A percentile compares a stretch with the other conserved stretches of the same genome.
Evolutionary conservation across 768 basidiomycete genomes (phyloP).

Genomic region (Calvatia gigantea): DNA sequence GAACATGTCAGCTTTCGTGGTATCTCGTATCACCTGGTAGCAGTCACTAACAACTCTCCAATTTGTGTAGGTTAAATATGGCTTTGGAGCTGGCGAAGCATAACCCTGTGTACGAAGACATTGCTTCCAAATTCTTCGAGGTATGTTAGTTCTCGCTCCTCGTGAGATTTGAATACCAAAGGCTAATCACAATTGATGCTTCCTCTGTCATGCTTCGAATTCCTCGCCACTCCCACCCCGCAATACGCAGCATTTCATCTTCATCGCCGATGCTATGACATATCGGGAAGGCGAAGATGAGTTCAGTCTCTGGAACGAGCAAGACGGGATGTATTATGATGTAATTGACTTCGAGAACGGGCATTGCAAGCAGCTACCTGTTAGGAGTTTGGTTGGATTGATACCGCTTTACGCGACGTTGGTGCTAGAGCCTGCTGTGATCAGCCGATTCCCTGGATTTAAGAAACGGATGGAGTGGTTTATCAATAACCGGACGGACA

Average conservation of each 20-base stretch:
- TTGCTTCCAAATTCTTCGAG: conserved; percentile 97
- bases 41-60: background rate
- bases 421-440: conserved; percentile 83
- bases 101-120: conserved; percentile 97
- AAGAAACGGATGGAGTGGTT: conserved; percentile 99
- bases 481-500: conserved; percentile 85
- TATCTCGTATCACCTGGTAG: background rate
- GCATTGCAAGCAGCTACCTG: conserved; percentile 84
- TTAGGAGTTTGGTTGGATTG: conserved; percentile 94
- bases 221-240: background rate
- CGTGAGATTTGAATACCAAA: conserved; percentile 59
- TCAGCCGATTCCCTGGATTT: conserved; percentile 95
- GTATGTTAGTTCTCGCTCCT: conserved; percentile 28
- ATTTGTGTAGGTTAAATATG: conserved; percentile 76
- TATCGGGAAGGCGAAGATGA: conserved; percentile 77
- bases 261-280: conserved; percentile 99
- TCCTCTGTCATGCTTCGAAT: background rate
- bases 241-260: conserved; percentile 81
- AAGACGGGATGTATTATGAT: conserved; percentile 99
- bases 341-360: conserved; percentile 86
- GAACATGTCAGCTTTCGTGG: conserved; percentile 66
- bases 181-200: conserved; percentile 82
- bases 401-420: conserved; percentile 96
- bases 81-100: conserved; percentile 97
- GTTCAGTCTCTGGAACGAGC: conserved; percentile 88